Conservation (phyloP, 2,329 filamentous ascomycete genomes). For the Fonsecaea pugnacius region DNA sequence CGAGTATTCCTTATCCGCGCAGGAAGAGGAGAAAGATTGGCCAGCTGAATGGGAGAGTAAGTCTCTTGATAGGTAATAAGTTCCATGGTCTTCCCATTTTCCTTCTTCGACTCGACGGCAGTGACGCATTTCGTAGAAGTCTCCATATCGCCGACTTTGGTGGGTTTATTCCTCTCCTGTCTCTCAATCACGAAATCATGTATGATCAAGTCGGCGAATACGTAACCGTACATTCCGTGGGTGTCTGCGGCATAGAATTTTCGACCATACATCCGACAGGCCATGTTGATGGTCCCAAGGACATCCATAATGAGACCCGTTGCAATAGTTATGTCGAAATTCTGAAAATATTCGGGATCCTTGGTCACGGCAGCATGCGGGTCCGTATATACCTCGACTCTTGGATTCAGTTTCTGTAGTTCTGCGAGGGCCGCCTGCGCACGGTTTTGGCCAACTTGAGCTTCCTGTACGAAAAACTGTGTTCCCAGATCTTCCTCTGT, state of each 20-base stretch:
- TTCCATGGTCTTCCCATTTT: constrained; percentile 74
- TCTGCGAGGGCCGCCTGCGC: constrained; percentile 78
- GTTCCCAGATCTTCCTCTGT: constrained; percentile 79
- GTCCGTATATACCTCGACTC: constrained; percentile 77
- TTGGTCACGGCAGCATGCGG: constrained; percentile 69
- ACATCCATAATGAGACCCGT: constrained; percentile 80
- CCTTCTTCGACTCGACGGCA: constrained; percentile 69
- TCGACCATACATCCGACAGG: constrained; percentile 74
- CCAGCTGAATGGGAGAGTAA: constrained; percentile 86
- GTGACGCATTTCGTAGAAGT: constrained; percentile 77
- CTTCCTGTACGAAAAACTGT: constrained; percentile 79
- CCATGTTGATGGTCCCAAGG: constrained; percentile 80
- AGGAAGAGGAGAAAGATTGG: constrained; percentile 74
- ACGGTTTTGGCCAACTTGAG: constrained; percentile 76
- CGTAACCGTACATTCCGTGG: constrained; percentile 91
- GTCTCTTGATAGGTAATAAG: constrained; percentile 88
- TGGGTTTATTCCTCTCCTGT: constrained; percentile 74
- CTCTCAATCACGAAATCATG: constrained; percentile 91
- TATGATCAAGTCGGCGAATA: constrained; percentile 88
- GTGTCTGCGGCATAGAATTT: constrained; percentile 88
- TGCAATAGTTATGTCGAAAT: constrained; percentile 84
- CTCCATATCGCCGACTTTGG: constrained; percentile 63
- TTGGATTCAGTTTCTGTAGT: constrained; percentile 84
- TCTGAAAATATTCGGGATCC: constrained; percentile 72
- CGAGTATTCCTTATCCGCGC: constrained; percentile 72